Evolutionary conservation across 2,329 filamentous ascomycete genomes (phyloP), one percentile per base, ranked within the genome.

Genomic region (Epichloe gansuensis): DNA sequence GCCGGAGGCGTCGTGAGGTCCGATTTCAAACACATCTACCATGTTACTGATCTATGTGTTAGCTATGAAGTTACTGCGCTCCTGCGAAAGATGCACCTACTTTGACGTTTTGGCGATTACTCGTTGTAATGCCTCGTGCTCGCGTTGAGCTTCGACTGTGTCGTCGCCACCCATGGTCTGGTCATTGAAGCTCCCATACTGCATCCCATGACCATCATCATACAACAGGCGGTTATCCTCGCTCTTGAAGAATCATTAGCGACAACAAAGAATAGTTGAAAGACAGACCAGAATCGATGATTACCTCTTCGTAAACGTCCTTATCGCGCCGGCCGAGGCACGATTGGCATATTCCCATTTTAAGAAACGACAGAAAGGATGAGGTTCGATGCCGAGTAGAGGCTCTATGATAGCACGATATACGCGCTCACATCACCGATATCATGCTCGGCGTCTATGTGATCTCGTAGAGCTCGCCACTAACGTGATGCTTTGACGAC

Each of bases 11-110:
- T 74, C 73, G 53, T 76, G 74, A 23, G 78, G 77, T 38, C 76
- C 74, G 60, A 82, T 81, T 56, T 83, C 80, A 66, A 83, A 84
- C 46, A 84, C 78, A 61, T 84, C 81, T 54, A 84, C 80, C 68
- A 84, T 78, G 60, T 83, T 82, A 60, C 81, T 84, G 61, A 34
- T 36, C 50, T 2, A 50, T 35, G 31, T n/a, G 40, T 60, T 46
- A 52, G 40, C 12, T 17, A 36, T n/a, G 9, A 5, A 6, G 8
- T 38, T 41, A 2, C 47, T 3, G 11, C 2, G 11, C n/a, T 13
- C 6, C 3, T 5, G 27, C 8, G n/a, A 43, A 9, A 7, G 27
- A 40, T 39, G 17, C 8, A 61, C 73, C 56, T 71, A 84, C 81
- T 82, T 79, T 47, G 81, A 82, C 47, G 81, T 84, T 57, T 77